Conservation (phyloP, 75 land plant species). For the Isoetes taiwanensis region DNA sequence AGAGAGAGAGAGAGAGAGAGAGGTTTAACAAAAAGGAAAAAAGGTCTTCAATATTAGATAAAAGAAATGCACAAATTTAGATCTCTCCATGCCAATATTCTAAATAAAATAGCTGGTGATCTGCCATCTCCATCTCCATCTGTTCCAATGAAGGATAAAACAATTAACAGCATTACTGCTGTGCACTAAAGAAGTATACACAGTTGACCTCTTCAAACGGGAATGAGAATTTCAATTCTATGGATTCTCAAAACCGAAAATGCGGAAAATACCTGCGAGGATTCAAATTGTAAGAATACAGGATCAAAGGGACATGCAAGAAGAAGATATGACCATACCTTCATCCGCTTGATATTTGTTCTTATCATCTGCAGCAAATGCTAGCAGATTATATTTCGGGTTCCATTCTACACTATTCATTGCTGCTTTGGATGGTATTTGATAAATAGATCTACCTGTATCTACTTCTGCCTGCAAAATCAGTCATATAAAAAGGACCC, state of each 20-base stretch:
- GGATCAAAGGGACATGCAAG: not conserved
- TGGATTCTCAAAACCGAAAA: conserved; percentile 71
- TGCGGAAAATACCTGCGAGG: conserved; percentile 68
- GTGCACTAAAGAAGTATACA: no score
- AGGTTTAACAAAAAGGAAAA: no score
- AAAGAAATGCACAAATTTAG: no score
- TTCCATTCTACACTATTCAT: conserved; percentile 99
- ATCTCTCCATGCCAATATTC: no score
- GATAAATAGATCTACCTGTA: conserved; percentile 78
- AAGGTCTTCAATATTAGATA: no score
- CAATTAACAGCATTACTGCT: no score
- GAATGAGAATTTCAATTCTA: conserved; percentile 7
- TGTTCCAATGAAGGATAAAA: no score
- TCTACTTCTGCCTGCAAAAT: conserved; percentile 66
- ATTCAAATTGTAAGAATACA: not conserved
- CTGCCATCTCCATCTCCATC: no score
- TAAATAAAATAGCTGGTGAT: no score
- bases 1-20: no score
- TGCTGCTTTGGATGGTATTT: conserved; percentile 88
- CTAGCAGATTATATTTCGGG: conserved; percentile 80
- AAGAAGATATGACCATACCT: conserved; percentile 27
- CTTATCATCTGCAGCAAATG: conserved; percentile 98
- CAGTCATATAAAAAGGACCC: no score
- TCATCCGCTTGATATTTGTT: conserved; percentile 90
- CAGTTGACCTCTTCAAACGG: not conserved